phyloP scores from a whole-genome alignment of 192 early-diverging fungal species.

The Haplosporangium gracile region DNA sequence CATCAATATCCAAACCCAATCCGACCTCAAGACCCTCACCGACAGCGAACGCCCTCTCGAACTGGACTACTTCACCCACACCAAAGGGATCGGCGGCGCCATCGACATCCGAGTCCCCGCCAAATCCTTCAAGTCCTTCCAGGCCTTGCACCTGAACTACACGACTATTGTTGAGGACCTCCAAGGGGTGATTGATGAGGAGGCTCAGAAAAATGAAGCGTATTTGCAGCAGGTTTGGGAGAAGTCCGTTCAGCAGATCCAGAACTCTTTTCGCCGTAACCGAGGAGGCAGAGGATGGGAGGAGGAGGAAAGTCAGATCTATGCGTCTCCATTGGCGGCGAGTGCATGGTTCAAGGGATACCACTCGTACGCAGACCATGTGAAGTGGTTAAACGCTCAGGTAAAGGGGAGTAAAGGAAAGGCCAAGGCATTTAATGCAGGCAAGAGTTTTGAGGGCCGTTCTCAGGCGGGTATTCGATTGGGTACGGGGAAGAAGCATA shows the following conservation, averaged over 20 bases:
- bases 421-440: slow-evolving; percentile 35
- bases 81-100: slow-evolving; percentile 43
- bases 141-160: slow-evolving; percentile 44
- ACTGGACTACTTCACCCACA: slow-evolving; percentile 47
- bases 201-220: slow-evolving; percentile 34
- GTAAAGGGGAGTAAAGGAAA: slow-evolving; percentile 35
- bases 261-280: slow-evolving; percentile 1
- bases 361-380: slow-evolving; percentile 45
- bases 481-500: slow-evolving; percentile 40
- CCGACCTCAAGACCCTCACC: slow-evolving; percentile 35
- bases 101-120: slow-evolving; percentile 55
- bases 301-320: slow-evolving; percentile 21
- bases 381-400: slow-evolving; percentile 31
- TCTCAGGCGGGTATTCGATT: slow-evolving; percentile 46
- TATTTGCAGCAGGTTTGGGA: slow-evolving; percentile 22
- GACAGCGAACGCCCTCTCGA: slow-evolving; percentile 20
- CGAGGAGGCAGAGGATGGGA: background rate
- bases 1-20: slow-evolving; percentile 41
- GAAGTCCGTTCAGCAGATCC: slow-evolving; percentile 4
- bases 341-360: slow-evolving; percentile 45
- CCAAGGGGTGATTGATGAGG: slow-evolving; percentile 60
- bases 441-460: slow-evolving; percentile 36
- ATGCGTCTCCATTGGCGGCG: slow-evolving; percentile 7
- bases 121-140: slow-evolving; percentile 34
- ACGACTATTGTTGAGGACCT: slow-evolving; percentile 59